Base-by-base conservation (phyloP, 768 basidiomycete genomes). In the Sporobolomyces pararoseus region DNA sequence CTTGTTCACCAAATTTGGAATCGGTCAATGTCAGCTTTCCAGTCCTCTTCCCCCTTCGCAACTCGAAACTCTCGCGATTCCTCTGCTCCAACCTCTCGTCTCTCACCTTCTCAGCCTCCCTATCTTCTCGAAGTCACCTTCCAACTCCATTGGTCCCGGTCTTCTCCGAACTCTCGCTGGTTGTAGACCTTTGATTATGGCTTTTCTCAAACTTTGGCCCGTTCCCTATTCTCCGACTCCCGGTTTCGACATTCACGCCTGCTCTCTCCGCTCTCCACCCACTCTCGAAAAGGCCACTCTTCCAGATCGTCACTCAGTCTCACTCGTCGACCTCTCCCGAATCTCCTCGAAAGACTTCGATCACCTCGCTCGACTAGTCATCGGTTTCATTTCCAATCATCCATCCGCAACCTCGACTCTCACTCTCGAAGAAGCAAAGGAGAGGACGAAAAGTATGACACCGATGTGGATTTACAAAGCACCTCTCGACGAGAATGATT, bases 1-100 rank as follows among this genome's bases (percentile, higher is more conserved):
- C 21, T 19, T 70, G 39, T 70, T 70, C 50, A 69, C 54, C 17
- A 69, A 69, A n/a, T 37, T 69, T 27, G 62, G n/a, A 32, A 42
- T 29, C 25, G 37, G 55, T 1, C 55, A 59, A 19, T 59, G 49
- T 49, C 58, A 51, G 49, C 7, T 70, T 32, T 62, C 39, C 46
- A 55, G n/a, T 14, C 63, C 68, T 1, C 39, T 59, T 17, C 29
- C 39, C 0, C 25, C 63, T 1, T 14, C 62, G 1, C 14, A n/a
- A 1, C n/a, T 60, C 63, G 34, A 21, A 9, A 10, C 13, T 3
- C 39, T 52, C 50, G 68, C 62, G 29, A 31, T 64, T 7, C 68
- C 68, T 1, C 25, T 53, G 32, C 9, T 70, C 23, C 31, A 55
- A 0, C 7, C 32, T 0, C 68, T 70, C 50, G 39, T 47, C 14